Percentiles rank a stretch among this genome's conserved stretches.
These are phyloP conservation scores for Pseudogymnoascus sp. DNA, from an alignment of 2,329 filamentous ascomycete genomes.

Conservation along the genomic window DNA sequence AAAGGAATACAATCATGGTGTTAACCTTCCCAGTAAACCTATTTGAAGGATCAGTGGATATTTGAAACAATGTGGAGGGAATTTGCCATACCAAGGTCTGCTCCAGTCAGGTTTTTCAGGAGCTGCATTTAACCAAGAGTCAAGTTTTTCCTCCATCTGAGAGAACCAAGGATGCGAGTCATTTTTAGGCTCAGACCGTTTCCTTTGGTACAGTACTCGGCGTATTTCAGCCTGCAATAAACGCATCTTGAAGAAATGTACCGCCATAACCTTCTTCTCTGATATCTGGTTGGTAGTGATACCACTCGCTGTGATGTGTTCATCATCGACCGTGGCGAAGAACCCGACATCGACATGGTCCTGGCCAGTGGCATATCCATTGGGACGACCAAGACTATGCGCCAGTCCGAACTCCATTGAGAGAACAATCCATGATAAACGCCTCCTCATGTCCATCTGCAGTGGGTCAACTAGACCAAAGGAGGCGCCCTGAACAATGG, in stretches of 20 bases:
- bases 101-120: constrained; percentile 66
- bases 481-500: constrained; percentile 56
- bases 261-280: constrained; percentile 77
- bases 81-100: constrained; percentile 58
- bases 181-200: constrained; percentile 64
- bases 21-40: constrained; percentile 67
- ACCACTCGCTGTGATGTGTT: constrained; percentile 69
- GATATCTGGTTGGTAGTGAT: constrained; percentile 65
- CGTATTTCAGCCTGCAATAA: constrained; percentile 81
- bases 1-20: constrained; percentile 80
- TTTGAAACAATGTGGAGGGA: background rate
- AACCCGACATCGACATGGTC: constrained; percentile 81
- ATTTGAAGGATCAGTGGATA: constrained; percentile 16
- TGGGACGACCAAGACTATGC: constrained; percentile 79
- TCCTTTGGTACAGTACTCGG: constrained; percentile 76
- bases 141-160: constrained; percentile 68
- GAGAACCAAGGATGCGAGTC: constrained; percentile 83
- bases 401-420: constrained; percentile 85
- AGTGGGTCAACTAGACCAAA: constrained; percentile 56
- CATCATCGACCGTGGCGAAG: constrained; percentile 74
- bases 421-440: constrained; percentile 79
- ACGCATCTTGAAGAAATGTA: constrained; percentile 91
- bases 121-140: constrained; percentile 68
- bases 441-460: constrained; percentile 80
- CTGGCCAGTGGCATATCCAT: constrained; percentile 70